Percentiles rank a stretch among this genome's conserved stretches.
These are phyloP conservation scores for Pleoardoris graminearum DNA, from an alignment of 2,329 filamentous ascomycete genomes.

Conservation along the genomic window DNA sequence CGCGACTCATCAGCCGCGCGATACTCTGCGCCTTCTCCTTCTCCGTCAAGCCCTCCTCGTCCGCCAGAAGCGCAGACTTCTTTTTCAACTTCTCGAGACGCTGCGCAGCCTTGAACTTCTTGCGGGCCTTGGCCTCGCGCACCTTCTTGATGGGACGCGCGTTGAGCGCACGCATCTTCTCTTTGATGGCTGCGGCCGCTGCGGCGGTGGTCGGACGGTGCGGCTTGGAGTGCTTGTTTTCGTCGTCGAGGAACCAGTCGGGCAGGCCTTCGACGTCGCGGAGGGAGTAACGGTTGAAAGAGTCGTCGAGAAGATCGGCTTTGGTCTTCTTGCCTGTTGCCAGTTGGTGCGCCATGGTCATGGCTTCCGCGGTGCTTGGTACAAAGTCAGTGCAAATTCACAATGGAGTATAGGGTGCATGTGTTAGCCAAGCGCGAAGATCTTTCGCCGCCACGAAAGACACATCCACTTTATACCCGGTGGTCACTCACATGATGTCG, in stretches of 20 bases:
- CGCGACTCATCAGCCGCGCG: slow-evolving; percentile 76
- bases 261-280: slow-evolving; percentile 89
- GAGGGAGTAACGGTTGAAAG: slow-evolving; percentile 90
- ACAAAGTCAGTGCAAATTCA: no score
- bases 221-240: slow-evolving; percentile 77
- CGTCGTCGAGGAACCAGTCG: slow-evolving; percentile 98
- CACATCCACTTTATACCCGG: no score
- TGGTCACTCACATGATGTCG: no score
- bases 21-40: slow-evolving; percentile 93
- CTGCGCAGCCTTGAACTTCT: slow-evolving; percentile 95
- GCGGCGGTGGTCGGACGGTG: slow-evolving; percentile 91
- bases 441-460: no score
- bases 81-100: slow-evolving; percentile 92
- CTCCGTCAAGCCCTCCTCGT: slow-evolving; percentile 91
- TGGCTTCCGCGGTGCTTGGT: slow-evolving; percentile 98
- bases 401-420: no score
- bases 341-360: slow-evolving; percentile 92
- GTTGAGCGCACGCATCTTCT: slow-evolving; percentile 90
- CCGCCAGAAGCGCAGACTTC: slow-evolving; percentile 88
- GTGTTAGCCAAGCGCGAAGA: no score
- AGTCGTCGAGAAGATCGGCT: slow-evolving; percentile 82
- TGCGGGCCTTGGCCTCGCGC: slow-evolving; percentile 90
- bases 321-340: slow-evolving; percentile 82
- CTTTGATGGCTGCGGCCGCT: slow-evolving; percentile 87
- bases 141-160: slow-evolving; percentile 99